Base-by-base conservation (phyloP, 768 basidiomycete species). In the Boletus vermiculosoides region DNA sequence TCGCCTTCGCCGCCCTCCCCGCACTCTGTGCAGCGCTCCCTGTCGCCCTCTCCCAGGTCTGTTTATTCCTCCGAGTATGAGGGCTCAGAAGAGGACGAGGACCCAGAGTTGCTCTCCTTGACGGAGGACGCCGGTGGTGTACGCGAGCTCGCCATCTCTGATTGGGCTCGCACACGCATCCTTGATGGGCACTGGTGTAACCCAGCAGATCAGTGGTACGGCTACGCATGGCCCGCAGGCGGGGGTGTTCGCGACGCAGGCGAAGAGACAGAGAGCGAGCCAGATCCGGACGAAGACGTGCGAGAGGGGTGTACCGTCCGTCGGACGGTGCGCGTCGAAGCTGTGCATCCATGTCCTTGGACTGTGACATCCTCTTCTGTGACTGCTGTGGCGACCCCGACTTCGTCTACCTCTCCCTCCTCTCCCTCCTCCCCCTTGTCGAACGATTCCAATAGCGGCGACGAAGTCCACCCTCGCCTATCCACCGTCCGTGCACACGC, bases 121-220 rank as follows among this genome's bases (percentile, higher is more conserved):
- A 78, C 78, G 10, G 81, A 82, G 61, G 78, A 81, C 36, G 73
- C 76, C 1, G 74, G 74, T 11, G 76, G 77, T 23, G 74, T 81
- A 28, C 73, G 74, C 30, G 78, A 79, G 20, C 73, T 90, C 44
- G 87, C 90, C 1, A 72, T 90, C 51, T 76, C 79, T 13, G 88
- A 88, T 60, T 90, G 87, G 87, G 86, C 86, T 6, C 77, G 90
- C 34, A 78, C 76, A 22, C 74, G 88, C 46, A 85, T 92, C 47
- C 71, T 91, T 20, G 88, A 92, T 54, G 90, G 90, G 3, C 79
- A 83, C 62, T 92, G 90, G 89, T 71, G 85, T 44, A 86, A 80
- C 49, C 90, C 89, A 11, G 86, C 84, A 0, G 90, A 92, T 66
- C 77, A 83, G 45, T 90, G 81, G 80, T 88, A 83, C 50, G 70